A percentile compares a stretch with the other conserved stretches of the same genome.
These are phyloP conservation scores for Macroventuria anomochaeta DNA, from an alignment of 2,329 filamentous ascomycete species.

Conservation along the genomic window DNA sequence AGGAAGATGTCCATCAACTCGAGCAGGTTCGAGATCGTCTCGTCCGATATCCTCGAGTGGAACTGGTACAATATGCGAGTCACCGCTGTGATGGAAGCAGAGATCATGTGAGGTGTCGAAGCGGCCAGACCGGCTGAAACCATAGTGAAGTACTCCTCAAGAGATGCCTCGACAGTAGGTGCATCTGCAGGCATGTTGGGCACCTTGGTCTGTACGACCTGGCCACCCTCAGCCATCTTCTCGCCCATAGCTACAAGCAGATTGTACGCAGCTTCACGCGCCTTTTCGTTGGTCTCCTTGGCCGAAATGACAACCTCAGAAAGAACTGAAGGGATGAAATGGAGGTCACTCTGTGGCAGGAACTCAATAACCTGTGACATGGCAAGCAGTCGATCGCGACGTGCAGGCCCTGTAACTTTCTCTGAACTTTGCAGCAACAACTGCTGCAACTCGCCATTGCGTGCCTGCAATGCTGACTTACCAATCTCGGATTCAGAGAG, in stretches of 20 bases:
- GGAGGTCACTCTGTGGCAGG: constrained; percentile 77
- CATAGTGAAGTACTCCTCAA: constrained; percentile 99
- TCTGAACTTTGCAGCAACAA: constrained; percentile 80
- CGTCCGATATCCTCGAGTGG: constrained; percentile 69
- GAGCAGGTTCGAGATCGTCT: constrained; percentile 81
- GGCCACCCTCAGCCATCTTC: constrained; percentile 75
- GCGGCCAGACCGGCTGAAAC: constrained; percentile 93
- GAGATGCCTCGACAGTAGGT: constrained; percentile 75
- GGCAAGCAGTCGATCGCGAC: constrained; percentile 83
- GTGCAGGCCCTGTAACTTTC: constrained; percentile 84
- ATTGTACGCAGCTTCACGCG: constrained; percentile 86
- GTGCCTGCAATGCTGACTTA: constrained; percentile 74
- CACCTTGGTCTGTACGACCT: constrained; percentile 85
- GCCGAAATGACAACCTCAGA: constrained; percentile 95
- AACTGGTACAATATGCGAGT: constrained; percentile 95
- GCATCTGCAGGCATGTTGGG: constrained; percentile 85
- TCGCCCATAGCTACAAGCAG: constrained; percentile 87
- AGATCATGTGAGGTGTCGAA: constrained; percentile 95
- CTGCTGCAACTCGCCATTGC: constrained; percentile 79
- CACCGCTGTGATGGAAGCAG: constrained; percentile 92
- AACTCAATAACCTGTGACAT: constrained; percentile 81
- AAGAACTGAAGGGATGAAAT: constrained; percentile 90
- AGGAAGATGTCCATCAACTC: constrained; percentile 96
- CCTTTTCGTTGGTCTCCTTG: constrained; percentile 97
- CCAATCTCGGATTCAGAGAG: constrained; percentile 82